These are phyloP conservation scores for Raphanus hybrid DNA, from an alignment of 441 rosid species.

Conservation along the genomic window DNA sequence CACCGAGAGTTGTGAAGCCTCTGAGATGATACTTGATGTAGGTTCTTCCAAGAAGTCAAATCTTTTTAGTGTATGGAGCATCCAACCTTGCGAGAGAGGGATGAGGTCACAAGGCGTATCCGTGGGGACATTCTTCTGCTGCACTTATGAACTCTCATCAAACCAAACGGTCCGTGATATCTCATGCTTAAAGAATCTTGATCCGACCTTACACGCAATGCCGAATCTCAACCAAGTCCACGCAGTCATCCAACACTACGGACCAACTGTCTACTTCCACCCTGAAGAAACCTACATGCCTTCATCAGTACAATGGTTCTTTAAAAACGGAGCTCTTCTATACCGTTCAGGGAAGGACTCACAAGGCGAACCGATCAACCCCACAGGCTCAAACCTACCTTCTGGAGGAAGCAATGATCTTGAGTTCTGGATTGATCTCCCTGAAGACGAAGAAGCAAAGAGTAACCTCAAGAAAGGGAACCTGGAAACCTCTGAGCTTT, in stretches of 20 bases:
- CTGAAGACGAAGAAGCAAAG: conserved; percentile 52
- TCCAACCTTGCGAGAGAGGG: conserved; percentile 64
- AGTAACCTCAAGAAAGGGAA: conserved; percentile 53
- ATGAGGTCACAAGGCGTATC: conserved; percentile 57
- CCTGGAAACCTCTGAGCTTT: conserved; percentile 64
- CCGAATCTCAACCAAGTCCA: conserved; percentile 67
- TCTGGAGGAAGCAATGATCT: conserved; percentile 58
- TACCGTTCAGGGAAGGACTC: conserved; percentile 45
- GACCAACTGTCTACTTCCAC: conserved; percentile 68
- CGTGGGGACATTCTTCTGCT: conserved; percentile 68
- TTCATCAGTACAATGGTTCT: conserved; percentile 67
- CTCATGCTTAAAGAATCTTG: conserved; percentile 69
- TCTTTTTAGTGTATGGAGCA: conserved; percentile 55
- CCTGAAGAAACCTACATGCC: conserved; percentile 72
- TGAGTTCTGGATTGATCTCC: conserved; percentile 67
- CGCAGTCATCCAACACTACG: conserved; percentile 56
- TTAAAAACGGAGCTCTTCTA: conserved; percentile 55
- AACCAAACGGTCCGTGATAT: conserved; percentile 43
- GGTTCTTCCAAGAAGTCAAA: conserved; percentile 37
- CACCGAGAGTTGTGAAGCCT: conserved; percentile 63
- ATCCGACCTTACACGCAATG: conserved; percentile 55
- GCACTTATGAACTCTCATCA: conserved; percentile 42
- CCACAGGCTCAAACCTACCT: conserved; percentile 63
- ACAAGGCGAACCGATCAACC: conserved; percentile 52
- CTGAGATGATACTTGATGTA: conserved; percentile 47